These are phyloP conservation scores for Talaromyces islandicus DNA, from an alignment of 2,329 filamentous ascomycete genomes.

Conservation along the genomic window DNA sequence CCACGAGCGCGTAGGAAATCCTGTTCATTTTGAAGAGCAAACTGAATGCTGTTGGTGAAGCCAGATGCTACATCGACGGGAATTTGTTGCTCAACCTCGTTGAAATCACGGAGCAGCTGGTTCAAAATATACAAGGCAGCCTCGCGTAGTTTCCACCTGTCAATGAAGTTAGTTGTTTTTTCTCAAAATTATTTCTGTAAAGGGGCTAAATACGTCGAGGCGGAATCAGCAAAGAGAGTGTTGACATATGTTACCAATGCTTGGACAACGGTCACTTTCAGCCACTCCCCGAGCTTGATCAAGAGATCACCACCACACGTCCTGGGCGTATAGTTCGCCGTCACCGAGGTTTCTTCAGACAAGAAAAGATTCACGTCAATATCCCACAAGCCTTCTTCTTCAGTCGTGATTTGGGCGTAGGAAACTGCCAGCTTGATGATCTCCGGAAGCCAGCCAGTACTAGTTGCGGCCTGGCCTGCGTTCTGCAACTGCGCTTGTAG, in stretches of 20 bases:
- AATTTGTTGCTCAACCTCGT: slow-evolving; percentile 69
- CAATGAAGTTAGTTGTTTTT: neutral
- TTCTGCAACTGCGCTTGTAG: slow-evolving; percentile 71
- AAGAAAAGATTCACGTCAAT: slow-evolving; percentile 94
- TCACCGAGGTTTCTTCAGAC: slow-evolving; percentile 89
- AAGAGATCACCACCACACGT: slow-evolving; percentile 88
- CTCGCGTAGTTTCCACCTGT: slow-evolving; percentile 65
- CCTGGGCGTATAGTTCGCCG: slow-evolving; percentile 90
- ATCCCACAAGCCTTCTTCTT: slow-evolving; percentile 94
- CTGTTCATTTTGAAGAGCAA: slow-evolving; percentile 64
- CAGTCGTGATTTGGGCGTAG: slow-evolving; percentile 83
- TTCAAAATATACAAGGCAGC: slow-evolving; percentile 79
- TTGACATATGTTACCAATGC: slow-evolving; percentile 73
- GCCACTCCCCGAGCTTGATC: slow-evolving; percentile 89
- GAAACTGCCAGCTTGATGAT: slow-evolving; percentile 78
- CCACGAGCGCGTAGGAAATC: slow-evolving; percentile 79
- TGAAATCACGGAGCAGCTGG: slow-evolving; percentile 74
- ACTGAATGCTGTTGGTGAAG: slow-evolving; percentile 75
- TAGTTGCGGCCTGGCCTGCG: slow-evolving; percentile 52
- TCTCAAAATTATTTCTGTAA: neutral
- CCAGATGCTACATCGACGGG: slow-evolving; percentile 62
- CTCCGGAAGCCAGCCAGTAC: slow-evolving; percentile 76
- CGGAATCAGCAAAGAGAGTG: slow-evolving; percentile 56
- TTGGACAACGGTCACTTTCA: slow-evolving; percentile 68
- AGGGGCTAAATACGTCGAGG: slow-evolving; percentile 24